Base-by-base conservation (phyloP, 2,329 filamentous ascomycete species). In the Diaporthe citriasiana region DNA sequence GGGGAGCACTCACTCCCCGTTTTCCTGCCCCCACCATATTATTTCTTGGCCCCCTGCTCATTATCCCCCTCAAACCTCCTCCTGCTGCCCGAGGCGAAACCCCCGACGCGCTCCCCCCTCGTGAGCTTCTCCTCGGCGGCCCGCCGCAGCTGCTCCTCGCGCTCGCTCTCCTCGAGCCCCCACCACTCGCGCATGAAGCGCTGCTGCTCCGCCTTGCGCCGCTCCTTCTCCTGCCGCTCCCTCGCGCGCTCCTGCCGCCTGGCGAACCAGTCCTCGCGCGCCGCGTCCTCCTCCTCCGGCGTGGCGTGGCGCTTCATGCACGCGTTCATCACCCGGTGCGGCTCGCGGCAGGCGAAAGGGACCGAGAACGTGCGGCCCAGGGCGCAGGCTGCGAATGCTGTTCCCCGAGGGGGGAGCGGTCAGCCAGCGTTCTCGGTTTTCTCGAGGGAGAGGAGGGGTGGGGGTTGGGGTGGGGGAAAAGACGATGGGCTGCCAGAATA, bases 331-430 rank as follows among this genome's bases (percentile, higher is more conserved):
- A 89, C 88, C 76, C 93, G 91, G 79, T 95, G 93, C 80, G 95
- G 89, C 65, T 89, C 85, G 71, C 95, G 93, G 86, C 97, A 99
- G 70, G 92, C 90, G 87, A 97, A 98, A 17, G 95, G 93, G 74
- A 97, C 93, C 73, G 93, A 95, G 79, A 98, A 90, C 8, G 95
- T 98, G 77, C 94, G 93, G 81, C 93, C 92, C 66, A 93, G 89
- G 70, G 95, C 95, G 88, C 97, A 99, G 78, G 93, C 92, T 73
- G 97, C 97, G 82, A 99, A 99, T 76, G 93, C 96, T 98, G 78
- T 70, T 12, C 12, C 22, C 5, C 47, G 22, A n/a, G 22, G 59
- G 2, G 2, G 19, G 30, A 51, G 8, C 17, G 22, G 57, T 63
- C 35, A 53, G 66, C 33, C 27, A 19, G 38, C 4, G 38, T 19